These are phyloP conservation scores for Leccinum fuscescens DNA, from an alignment of 1,284 basidiomycete genomes.

Conservation along the genomic window DNA sequence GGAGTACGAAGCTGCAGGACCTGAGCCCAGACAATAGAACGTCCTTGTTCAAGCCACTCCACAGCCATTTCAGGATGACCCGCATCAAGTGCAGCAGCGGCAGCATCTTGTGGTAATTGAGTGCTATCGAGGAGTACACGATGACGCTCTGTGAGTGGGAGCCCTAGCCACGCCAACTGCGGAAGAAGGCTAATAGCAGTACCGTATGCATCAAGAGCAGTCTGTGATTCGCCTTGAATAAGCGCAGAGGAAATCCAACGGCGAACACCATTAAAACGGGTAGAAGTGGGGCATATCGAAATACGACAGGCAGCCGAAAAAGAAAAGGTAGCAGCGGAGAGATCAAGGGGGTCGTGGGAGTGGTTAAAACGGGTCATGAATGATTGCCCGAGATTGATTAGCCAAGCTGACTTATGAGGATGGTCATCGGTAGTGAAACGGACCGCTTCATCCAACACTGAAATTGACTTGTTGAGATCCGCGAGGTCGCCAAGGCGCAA, in stretches of 20 bases:
- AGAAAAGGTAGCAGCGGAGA: background rate
- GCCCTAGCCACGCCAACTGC: background rate
- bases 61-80: background rate
- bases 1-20: background rate
- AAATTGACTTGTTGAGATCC: background rate
- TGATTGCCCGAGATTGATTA: background rate
- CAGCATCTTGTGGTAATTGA: background rate
- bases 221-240: background rate
- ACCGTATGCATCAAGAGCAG: background rate
- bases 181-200: background rate
- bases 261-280: background rate
- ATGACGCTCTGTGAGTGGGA: background rate
- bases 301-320: background rate
- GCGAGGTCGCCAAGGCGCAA: background rate
- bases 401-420: background rate
- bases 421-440: background rate
- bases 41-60: background rate
- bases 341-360: background rate
- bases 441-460: background rate
- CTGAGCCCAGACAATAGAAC: background rate
- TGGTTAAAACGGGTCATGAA: background rate
- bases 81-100: background rate
- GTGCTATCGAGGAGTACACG: background rate
- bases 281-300: background rate
- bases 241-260: background rate